Conservation (phyloP, 768 basidiomycete species). For the Astraeus odoratus region DNA sequence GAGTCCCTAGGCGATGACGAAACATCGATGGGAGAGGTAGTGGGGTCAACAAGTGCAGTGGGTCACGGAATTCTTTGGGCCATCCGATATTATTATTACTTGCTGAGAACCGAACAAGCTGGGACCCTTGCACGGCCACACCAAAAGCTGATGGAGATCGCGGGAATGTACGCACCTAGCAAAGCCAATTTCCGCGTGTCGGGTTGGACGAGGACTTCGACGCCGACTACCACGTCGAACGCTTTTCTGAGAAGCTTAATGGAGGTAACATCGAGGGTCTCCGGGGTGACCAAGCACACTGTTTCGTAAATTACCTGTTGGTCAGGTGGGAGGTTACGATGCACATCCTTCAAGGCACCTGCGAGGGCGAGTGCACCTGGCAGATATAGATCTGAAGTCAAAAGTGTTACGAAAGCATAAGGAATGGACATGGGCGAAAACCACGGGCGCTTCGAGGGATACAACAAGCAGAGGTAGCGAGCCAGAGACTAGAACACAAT, state of each 20-base stretch:
- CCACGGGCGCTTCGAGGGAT: no score
- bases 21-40: constrained; percentile 7
- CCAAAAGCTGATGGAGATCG: constrained; percentile 4
- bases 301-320: constrained; percentile 56
- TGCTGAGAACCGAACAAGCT: no score
- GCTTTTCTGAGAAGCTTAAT: constrained; percentile 74
- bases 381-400: constrained; percentile 89
- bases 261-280: constrained; percentile 78
- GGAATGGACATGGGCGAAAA: constrained; percentile 63
- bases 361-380: constrained; percentile 86
- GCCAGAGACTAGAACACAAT: no score
- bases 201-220: constrained; percentile 76
- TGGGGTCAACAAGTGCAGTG: background rate
- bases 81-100: no score
- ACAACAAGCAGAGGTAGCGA: no score
- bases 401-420: constrained; percentile 85
- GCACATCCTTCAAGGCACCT: constrained; percentile 77
- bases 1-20: background rate
- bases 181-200: constrained; percentile 63
- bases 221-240: constrained; percentile 84
- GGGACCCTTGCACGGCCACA: background rate
- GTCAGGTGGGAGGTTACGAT: constrained; percentile 33
- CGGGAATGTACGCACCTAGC: constrained; percentile 58
- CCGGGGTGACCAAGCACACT: constrained; percentile 91
- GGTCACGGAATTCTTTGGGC: no score